Evolutionary conservation across 176 grass and related monocot species (phyloP), one percentile per base, ranked within the genome.

Genomic region (Phoenix dactylifera): DNA sequence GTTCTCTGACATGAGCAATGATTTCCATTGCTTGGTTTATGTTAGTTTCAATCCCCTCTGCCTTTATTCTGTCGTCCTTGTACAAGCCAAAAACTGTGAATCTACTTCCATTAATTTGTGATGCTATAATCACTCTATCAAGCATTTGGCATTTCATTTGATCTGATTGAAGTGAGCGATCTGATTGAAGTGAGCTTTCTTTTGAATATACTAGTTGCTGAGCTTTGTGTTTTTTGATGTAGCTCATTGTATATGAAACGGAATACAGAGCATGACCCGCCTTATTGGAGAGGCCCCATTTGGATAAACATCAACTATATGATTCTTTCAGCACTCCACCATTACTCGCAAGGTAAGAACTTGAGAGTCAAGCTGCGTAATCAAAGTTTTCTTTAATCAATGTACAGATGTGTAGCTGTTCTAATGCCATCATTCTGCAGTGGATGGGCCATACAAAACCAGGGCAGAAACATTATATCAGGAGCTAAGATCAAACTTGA

Each of bases 271-370:
- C 92, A 97, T 77, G 92, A 97, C 1, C 62, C 92, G 0, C 92
- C 92, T 49, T 97, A 97, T 24, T 97, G 92, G 92, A 87, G 92
- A 85, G 92, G 92, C n/a, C 74, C 92, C 50, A 85, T 97, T 65
- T 97, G 92, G 92, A 88, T 97, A 80, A 97, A 97, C 63, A 97
- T 97, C 78, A 97, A 97, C 56, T 91, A 97, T 80, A 82, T 97
- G 87, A 82, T 83, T 70, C 92, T 97, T 74, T 97, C 92, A 55
- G 83, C 75, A 50, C 78, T 97, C 3, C 75, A 88, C 69, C 92
- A 97, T 25, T 96, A 90, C 59, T 71, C 87, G 3, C 77, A 77
- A 63, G 83, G 92, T 90, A 90, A 63, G 26, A 55, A 67, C 44
- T 57, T 69, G 15, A 30, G 59, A 30, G 20, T 18, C 22, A 25